Conservation (phyloP, 2,329 filamentous ascomycete genomes). For the Sclerotinia spermophila region DNA sequence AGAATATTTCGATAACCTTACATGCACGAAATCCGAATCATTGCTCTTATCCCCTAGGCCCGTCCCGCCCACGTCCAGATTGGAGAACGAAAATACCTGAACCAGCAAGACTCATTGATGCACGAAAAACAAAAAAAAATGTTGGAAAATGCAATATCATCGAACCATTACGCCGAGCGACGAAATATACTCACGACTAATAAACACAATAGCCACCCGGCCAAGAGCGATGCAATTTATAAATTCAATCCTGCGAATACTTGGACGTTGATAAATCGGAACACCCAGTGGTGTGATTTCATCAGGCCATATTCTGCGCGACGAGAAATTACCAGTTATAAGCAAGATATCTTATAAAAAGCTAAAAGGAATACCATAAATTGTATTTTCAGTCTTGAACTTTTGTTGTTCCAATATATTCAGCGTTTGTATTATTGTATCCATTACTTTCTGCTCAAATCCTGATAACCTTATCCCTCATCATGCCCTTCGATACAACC, state of each 20-base stretch:
- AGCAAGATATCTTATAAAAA: neutral
- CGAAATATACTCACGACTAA: neutral
- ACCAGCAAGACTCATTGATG: neutral
- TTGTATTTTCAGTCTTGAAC: neutral
- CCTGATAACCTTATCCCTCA: neutral
- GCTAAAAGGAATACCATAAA: neutral
- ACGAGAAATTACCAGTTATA: neutral
- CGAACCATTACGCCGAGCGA: neutral
- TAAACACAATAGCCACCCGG: neutral
- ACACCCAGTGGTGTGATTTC: slow-evolving; percentile 11
- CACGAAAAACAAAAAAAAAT: neutral
- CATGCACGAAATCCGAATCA: neutral
- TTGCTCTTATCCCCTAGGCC: neutral
- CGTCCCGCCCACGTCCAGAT: neutral
- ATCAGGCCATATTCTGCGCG: neutral
- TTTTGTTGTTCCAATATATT: neutral
- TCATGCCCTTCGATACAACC: slow-evolving; percentile 26
- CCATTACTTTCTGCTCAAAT: neutral
- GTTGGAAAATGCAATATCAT: neutral
- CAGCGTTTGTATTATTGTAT: neutral
- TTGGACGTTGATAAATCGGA: neutral
- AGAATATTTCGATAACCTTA: neutral
- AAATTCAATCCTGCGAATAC: neutral
- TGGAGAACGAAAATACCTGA: neutral
- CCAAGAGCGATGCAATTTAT: neutral